Evolutionary conservation across 352 stramenopile genomes (phyloP).

Genomic region (Phytopythium delawarense): DNA sequence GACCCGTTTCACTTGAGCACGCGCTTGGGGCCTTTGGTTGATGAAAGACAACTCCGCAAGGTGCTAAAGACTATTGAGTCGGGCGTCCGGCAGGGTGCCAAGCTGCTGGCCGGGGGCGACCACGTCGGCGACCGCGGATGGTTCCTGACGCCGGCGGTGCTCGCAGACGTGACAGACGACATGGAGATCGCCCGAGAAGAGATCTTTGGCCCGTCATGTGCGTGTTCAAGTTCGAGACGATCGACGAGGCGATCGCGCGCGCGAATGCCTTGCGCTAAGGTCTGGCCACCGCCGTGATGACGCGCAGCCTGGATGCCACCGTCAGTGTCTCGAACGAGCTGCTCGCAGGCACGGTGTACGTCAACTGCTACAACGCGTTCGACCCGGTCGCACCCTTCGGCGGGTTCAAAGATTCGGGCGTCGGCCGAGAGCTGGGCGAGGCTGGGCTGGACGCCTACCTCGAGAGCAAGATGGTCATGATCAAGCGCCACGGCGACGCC

Average conservation of each 20-base stretch:
- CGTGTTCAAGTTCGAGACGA: conserved; percentile 82
- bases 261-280: conserved; percentile 87
- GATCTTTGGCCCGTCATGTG: conserved; percentile 87
- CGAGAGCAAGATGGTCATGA: conserved; percentile 71
- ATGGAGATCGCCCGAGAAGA: conserved; percentile 88
- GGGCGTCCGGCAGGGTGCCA: conserved; percentile 76
- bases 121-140: conserved; percentile 54
- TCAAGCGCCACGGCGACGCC: conserved; percentile 38
- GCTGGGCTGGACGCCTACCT: conserved; percentile 65
- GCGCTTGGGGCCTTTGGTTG: conserved; percentile 48
- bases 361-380: conserved; percentile 92
- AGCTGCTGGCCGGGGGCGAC: conserved; percentile 70
- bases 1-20: conserved; percentile 39
- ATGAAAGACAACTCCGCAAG: conserved; percentile 64
- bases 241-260: conserved; percentile 82
- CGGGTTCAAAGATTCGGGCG: conserved; percentile 69
- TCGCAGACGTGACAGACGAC: conserved; percentile 69
- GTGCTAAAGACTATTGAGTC: conserved; percentile 74
- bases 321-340: conserved; percentile 86
- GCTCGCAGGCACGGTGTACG: conserved; percentile 89
- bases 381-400: conserved; percentile 71
- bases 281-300: conserved; percentile 86
- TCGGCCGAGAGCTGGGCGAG: conserved; percentile 69
- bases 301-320: conserved; percentile 72
- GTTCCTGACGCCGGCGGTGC: conserved; percentile 92